Conservation (phyloP, 2,329 filamentous ascomycete genomes). For the Botrytis byssoidea region DNA sequence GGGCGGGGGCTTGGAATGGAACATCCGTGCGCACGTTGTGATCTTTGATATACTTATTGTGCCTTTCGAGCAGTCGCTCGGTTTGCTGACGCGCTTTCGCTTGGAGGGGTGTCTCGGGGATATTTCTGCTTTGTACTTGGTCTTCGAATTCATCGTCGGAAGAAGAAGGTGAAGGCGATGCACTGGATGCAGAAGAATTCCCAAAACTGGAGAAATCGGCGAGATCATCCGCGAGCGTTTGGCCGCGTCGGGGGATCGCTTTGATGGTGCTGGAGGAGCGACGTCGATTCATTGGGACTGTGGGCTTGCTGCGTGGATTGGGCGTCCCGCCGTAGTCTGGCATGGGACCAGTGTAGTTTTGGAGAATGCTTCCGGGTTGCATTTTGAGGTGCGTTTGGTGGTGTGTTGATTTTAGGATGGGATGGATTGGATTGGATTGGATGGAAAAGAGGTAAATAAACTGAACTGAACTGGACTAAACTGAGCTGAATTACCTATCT, state of each 20-base stretch:
- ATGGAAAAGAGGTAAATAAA: neutral
- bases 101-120: too few species aligned
- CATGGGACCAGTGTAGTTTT: neutral
- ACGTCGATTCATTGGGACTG: too few species aligned
- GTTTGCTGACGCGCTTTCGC: neutral
- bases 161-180: neutral
- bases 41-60: neutral
- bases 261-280: neutral
- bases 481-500: too few species aligned
- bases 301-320: neutral
- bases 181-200: too few species aligned
- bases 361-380: neutral
- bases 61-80: neutral
- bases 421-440: too few species aligned
- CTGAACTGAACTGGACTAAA: too few species aligned
- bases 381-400: neutral
- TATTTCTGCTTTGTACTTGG: neutral
- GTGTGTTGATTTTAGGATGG: too few species aligned
- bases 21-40: neutral
- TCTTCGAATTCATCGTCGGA: neutral
- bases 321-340: neutral
- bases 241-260: neutral
- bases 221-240: neutral
- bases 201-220: accelerated
- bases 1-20: neutral